Base-by-base conservation (phyloP, 1,284 basidiomycete species). In the Cryptococcus sp. region DNA sequence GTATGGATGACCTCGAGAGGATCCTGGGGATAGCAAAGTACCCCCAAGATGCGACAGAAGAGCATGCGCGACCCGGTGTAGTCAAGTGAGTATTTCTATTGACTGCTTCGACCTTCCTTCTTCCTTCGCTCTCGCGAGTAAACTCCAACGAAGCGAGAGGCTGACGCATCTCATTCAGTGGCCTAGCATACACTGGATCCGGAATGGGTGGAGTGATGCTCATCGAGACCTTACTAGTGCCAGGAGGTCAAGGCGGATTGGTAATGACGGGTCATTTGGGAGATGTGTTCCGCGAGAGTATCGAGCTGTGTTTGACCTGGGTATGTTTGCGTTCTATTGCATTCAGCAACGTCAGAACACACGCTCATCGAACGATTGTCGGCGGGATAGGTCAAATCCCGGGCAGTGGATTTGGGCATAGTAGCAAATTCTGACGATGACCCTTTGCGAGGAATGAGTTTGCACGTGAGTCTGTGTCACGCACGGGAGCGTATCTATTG, bases 201-300 rank as follows among this genome's bases (percentile, higher is more conserved):
- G 92, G 91, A 3, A 92, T 91, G 73, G 93, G 93, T 2, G 83
- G 82, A 3, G 81, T 98, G 4, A 89, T 93, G 65, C 80, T 97
- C 22, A 61, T 77, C 15, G 75, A 77, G 59, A 66, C 67, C 10
- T 56, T 63, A 7, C 58, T 73, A 17, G 60, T 75, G 3, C 74
- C 75, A 23, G 67, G 67, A 22, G 74, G 74, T 34, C 68, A 68
- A 38, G 72, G 72, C 11, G 55, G 52, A 5, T 61, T 77, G 20
- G 65, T 69, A 45, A 62, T 70, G 13, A 98, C 94, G 0, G 93
- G 93, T 37, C 95, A 95, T 80, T 85, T 97, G 3, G 93, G 93
- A 46, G 93, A 97, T 65, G 93, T 97, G 55, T 96, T 97, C 74
- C 85, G 90, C 57, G 93, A 97, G 78, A 91, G 88, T 64, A 91